Conservation (phyloP, 257 asterid species). For the Rhazya stricta region DNA sequence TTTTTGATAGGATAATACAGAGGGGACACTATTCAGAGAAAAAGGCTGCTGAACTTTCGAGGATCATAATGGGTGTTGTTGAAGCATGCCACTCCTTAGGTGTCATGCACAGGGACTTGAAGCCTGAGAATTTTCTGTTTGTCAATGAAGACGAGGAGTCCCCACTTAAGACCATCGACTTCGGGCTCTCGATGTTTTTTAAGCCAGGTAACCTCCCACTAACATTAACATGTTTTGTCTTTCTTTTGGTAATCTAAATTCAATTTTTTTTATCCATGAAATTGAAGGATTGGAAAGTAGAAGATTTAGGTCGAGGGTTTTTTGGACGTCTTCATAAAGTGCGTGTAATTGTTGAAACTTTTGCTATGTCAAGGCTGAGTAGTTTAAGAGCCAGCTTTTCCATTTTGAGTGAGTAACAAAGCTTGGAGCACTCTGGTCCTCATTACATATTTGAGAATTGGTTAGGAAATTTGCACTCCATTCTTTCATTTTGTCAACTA, state of each 20-base stretch:
- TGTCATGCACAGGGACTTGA: slow-evolving; percentile 82
- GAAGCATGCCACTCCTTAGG: slow-evolving; percentile 85
- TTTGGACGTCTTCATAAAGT: background rate
- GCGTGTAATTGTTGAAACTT: background rate
- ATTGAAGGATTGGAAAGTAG: background rate
- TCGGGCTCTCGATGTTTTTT: slow-evolving; percentile 73
- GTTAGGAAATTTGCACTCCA: background rate
- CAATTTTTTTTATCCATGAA: too few relatives aligned
- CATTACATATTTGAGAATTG: background rate
- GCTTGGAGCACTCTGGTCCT: background rate
- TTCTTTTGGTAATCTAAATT: background rate
- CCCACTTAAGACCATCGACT: slow-evolving; percentile 63
- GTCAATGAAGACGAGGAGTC: slow-evolving; percentile 63
- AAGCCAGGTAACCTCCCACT: slow-evolving; percentile 59
- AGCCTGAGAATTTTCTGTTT: slow-evolving; percentile 84
- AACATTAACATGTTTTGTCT: background rate
- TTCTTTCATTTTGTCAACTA: background rate
- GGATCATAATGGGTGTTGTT: slow-evolving; percentile 70
- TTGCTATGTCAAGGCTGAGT: background rate
- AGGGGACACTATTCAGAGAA: slow-evolving; percentile 85
- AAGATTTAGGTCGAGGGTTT: background rate
- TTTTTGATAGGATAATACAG: slow-evolving; percentile 72
- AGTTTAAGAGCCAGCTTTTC: background rate
- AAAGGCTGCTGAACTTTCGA: slow-evolving; percentile 84
- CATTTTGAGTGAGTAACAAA: background rate